These are phyloP conservation scores for Pholiota microspora DNA, from an alignment of 768 basidiomycete species.

Conservation along the genomic window DNA sequence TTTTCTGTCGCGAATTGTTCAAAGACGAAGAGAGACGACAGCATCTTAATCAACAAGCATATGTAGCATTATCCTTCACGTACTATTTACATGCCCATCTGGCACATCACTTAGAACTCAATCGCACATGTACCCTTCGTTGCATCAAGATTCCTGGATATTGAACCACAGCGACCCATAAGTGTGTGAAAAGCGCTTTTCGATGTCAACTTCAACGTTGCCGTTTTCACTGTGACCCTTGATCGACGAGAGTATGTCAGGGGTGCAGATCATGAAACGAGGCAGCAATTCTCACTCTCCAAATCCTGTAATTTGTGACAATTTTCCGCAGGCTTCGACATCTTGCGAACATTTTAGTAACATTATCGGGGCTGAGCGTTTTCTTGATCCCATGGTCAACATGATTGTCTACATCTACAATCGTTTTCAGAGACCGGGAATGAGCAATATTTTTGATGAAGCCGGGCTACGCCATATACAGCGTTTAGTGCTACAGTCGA, in stretches of 20 bases:
- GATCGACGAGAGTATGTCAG: constrained; percentile 1
- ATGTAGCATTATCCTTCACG: neutral
- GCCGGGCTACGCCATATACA: constrained; percentile 16
- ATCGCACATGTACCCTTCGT: constrained; percentile 3
- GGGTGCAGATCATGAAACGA: neutral
- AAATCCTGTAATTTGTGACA: constrained; percentile 47
- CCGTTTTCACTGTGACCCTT: constrained; percentile 26
- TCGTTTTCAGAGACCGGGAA: constrained; percentile 37
- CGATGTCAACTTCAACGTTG: constrained; percentile 23
- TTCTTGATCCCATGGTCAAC: constrained; percentile 36
- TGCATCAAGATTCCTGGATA: constrained; percentile 23
- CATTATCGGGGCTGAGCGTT: constrained; percentile 35
- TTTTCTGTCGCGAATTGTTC: neutral
- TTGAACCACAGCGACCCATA: constrained; percentile 38
- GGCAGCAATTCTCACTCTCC: constrained; percentile 45
- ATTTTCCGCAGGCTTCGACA: constrained; percentile 43
- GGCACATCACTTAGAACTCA: neutral
- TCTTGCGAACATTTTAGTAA: constrained; percentile 37
- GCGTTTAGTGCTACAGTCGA: neutral
- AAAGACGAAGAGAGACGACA: neutral
- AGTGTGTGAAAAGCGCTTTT: constrained; percentile 25
- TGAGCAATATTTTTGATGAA: constrained; percentile 35
- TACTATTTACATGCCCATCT: neutral
- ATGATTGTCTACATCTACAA: constrained; percentile 47
- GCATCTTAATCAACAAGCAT: neutral